Base-by-base conservation (phyloP, 768 basidiomycete species). In the Leucocoprinus sp. region DNA sequence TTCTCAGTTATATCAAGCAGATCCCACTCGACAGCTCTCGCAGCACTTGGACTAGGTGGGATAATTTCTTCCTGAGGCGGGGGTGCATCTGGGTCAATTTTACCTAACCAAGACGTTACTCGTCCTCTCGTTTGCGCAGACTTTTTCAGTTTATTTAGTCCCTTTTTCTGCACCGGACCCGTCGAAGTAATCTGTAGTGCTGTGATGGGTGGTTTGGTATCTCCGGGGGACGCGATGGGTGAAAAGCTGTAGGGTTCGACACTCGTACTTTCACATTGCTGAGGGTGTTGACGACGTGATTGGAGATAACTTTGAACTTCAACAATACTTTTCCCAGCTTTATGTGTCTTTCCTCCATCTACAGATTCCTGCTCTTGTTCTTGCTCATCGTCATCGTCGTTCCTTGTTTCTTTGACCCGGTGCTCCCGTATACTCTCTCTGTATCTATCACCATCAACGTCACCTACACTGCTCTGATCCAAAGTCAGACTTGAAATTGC, bases 81-180 rank as follows among this genome's bases (percentile, higher is more conserved):
- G 3, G 78, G 76, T 3, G 64, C 67, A 33, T 72, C 74, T 3
- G 74, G 68, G 42, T 81, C 80, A 38, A 88, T 77, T 7, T 64
- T 70, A 22, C 81, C 85, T 49, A 90, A 54, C 86, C 86, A 90
- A 6, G 80, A 84, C 7, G 85, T 71, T n/a, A 90, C 79, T 18
- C 83, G 66, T 5, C 84, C 84, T 49, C 83, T 82, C 8, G 78
- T 77, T 43, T 76, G 61, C 8, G 62, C 61, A 37, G 61, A 62
- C 44, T 60, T 61, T 37, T 54, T 59, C 21, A 45, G 29, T 59
- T 57, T 41, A 51, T 57, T 18, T 55, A 45, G 52, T 50, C 58
- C 55, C 60, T 49, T 57, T 59, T 55, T 45, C 50, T 55, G 59
- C 15, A 50, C 57, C 42, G 54, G 60, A 37, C 50, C 26, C 40